Evolutionary conservation across 2,329 filamentous ascomycete genomes (phyloP), one percentile per base, ranked within the genome.

Genomic region (Huntiella omanensis): DNA sequence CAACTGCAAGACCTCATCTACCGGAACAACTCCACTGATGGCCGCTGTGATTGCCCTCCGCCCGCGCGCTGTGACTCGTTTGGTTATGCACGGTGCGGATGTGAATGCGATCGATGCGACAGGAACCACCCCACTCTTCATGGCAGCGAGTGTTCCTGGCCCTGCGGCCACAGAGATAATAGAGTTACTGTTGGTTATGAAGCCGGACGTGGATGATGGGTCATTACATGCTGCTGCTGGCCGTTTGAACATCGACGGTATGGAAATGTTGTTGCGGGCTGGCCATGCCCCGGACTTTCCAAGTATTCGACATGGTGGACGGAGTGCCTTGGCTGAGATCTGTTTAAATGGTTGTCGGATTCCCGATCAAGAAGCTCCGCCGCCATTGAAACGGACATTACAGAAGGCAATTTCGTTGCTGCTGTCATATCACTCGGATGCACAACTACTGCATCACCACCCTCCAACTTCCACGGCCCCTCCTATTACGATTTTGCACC

Each of bases 221-320:
- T 80, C 75, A 1, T 62, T 83, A 3, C 77, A 82, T 53, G 76
- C 79, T 50, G 73, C 76, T 3, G 70, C 76, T 0, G 64, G 72
- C 10, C 67, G 71, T 40, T 62, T 81, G 15, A 73, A 79, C 51
- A 52, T 76, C 0, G 59, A 68, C 10, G 69, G 69, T 1, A 70
- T 78, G 50, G 64, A 66, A 43, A 61, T 75, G 1, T 62, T 83
- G 1, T 59, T 80, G 4, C 62, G 75, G 40, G 62, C 70, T 50
- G 71, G 69, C 1, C 77, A 81, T 49, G 71, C 78, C 12, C 65
- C 73, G 0, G 76, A 80, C 54, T 80, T 78, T 47, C 76, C 77
- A 0, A 79, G 72, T 45, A 66, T 70, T 3, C 60, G 75, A 1
- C 75, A 80, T 52, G 67, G 66, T 12, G 77, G 77, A 0, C 68